These are phyloP conservation scores for Drechslerella dactyloides DNA, from an alignment of 2,329 filamentous ascomycete species.

Conservation along the genomic window DNA sequence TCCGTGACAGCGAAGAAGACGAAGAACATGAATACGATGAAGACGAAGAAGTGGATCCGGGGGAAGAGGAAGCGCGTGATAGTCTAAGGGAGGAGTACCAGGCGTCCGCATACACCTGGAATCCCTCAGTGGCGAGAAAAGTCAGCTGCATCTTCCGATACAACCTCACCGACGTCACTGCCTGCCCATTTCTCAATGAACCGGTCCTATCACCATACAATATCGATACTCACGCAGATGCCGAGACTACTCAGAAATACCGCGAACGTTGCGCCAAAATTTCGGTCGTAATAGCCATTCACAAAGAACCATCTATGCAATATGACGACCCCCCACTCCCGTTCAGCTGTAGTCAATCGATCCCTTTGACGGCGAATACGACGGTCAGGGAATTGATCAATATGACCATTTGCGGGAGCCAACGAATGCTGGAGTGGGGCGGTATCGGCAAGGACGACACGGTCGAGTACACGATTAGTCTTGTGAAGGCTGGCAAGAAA, in stretches of 20 bases:
- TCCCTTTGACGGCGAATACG: not conserved
- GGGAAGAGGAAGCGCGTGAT: too few species aligned
- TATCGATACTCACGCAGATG: not conserved
- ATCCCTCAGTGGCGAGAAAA: constrained; percentile 2
- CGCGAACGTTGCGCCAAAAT: not conserved
- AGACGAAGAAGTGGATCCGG: too few species aligned
- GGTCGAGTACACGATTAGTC: not conserved
- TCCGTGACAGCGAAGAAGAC: too few species aligned
- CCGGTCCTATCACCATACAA: constrained; percentile 14
- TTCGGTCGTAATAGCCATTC: not conserved
- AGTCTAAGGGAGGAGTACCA: too few species aligned
- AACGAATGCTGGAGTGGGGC: not conserved
- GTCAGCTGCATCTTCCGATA: constrained; percentile 2
- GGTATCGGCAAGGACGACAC: not conserved
- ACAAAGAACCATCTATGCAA: not conserved
- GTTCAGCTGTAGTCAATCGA: not conserved
- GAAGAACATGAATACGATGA: too few species aligned
- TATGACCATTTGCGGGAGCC: not conserved
- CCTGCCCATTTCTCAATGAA: constrained; percentile 29
- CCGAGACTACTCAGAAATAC: too few species aligned
- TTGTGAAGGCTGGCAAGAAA: too few species aligned
- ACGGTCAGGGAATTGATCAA: not conserved
- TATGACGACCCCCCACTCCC: too few species aligned
- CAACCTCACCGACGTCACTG: constrained; percentile 20
- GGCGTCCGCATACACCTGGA: not conserved